Percentiles rank a stretch among this genome's conserved stretches.
phyloP scores from a whole-genome alignment of 257 asterid genomes.

The Lycium barbarum region DNA sequence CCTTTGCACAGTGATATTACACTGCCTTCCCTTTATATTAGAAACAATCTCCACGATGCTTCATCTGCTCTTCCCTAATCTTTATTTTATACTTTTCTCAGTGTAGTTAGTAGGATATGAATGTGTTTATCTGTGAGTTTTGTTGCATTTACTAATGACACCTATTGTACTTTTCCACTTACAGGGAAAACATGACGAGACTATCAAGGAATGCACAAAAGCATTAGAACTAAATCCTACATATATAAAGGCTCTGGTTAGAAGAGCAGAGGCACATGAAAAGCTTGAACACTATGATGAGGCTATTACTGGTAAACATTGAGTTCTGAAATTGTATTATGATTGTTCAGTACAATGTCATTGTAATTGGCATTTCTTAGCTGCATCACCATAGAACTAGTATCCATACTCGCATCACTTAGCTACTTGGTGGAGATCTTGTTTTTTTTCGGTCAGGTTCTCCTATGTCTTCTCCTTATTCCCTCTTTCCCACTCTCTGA shows the following conservation, averaged over 20 bases:
- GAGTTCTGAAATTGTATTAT: background rate
- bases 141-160: conserved; percentile 5
- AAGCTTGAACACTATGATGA: conserved; percentile 89
- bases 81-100: background rate
- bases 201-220: conserved; percentile 85
- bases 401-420: background rate
- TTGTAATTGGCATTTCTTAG: background rate
- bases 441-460: background rate
- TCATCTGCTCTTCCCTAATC: background rate
- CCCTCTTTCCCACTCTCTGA: background rate
- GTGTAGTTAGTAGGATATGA: background rate
- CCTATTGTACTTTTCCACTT: background rate
- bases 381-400: background rate
- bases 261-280: conserved; percentile 95
- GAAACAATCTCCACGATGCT: background rate
- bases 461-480: background rate
- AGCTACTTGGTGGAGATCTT: background rate
- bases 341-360: background rate
- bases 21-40: background rate
- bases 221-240: conserved; percentile 85
- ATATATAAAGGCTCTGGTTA: conserved; percentile 72
- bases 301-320: conserved; percentile 73
- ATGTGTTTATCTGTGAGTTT: background rate
- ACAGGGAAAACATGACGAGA: conserved; percentile 79
- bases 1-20: background rate